Percentiles rank a stretch among this genome's conserved stretches.
These are phyloP conservation scores for Talaromyces pinophilus DNA, from an alignment of 2,329 filamentous ascomycete genomes.

Conservation along the genomic window DNA sequence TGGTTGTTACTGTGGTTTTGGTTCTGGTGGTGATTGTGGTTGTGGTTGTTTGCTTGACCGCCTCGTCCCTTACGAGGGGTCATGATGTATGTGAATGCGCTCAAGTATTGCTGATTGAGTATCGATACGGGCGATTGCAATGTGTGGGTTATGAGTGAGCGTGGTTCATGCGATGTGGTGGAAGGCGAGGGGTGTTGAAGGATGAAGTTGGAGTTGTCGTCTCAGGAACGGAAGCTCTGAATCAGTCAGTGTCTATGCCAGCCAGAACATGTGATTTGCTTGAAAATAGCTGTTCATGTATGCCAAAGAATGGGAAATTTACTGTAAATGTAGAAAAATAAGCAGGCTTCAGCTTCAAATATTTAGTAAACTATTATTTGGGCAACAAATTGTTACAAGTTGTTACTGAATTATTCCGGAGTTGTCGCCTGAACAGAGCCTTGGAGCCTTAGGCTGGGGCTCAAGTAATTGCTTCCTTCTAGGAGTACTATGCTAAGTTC, in stretches of 20 bases:
- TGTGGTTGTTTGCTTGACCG: slow-evolving; percentile 34
- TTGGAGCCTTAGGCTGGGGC: neutral
- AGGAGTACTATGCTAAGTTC: neutral
- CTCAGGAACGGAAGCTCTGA: neutral
- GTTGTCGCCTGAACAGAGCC: neutral
- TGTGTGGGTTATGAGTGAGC: neutral
- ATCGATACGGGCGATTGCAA: neutral
- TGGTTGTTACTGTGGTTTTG: slow-evolving; percentile 22
- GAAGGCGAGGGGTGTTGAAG: neutral
- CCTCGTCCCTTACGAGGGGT: slow-evolving; percentile 35
- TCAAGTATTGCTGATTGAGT: neutral
- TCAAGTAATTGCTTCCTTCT: neutral
- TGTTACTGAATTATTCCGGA: neutral
- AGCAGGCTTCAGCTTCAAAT: neutral
- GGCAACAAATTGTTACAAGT: neutral
- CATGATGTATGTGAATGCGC: slow-evolving; percentile 28
- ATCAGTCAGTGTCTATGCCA: neutral
- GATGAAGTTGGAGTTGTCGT: neutral
- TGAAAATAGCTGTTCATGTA: neutral
- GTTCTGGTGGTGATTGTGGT: slow-evolving; percentile 31
- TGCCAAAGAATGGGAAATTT: neutral
- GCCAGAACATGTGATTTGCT: slow-evolving; percentile 5
- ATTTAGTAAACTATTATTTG: neutral
- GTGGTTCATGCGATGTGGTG: neutral
- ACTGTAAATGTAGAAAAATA: neutral